These are phyloP conservation scores for Chamaecyparis obtusa DNA, from an alignment of 75 land plant species.

Conservation along the genomic window DNA sequence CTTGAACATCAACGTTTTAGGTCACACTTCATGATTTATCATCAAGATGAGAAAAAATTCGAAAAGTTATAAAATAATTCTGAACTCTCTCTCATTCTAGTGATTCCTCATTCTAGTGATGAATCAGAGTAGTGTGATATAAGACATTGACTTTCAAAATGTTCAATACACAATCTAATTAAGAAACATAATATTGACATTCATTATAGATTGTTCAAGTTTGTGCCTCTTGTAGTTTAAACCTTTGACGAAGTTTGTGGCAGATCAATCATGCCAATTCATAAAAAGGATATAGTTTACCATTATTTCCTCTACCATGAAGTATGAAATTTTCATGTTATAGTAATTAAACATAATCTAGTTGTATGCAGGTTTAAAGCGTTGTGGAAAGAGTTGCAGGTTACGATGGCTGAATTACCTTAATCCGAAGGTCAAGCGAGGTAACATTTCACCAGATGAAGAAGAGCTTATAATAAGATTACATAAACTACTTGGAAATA, in stretches of 20 bases:
- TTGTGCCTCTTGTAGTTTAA: neutral
- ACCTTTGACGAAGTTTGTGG: neutral
- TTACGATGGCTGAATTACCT: conserved; percentile 29
- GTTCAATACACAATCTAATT: too few relatives aligned
- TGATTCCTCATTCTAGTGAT: too few relatives aligned
- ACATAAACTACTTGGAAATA: conserved; percentile 24
- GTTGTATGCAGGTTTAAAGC: conserved; percentile 15
- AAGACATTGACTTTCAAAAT: too few relatives aligned
- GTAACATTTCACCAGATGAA: conserved; percentile 20
- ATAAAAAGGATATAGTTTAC: neutral
- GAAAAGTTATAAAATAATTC: too few relatives aligned
- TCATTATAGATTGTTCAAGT: neutral
- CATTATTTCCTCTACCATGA: too few relatives aligned
- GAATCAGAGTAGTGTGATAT: too few relatives aligned
- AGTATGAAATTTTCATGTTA: too few relatives aligned
- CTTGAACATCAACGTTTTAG: too few relatives aligned
- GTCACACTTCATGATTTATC: too few relatives aligned
- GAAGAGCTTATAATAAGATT: conserved; percentile 32
- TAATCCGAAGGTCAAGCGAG: conserved; percentile 22
- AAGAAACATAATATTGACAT: too few relatives aligned
- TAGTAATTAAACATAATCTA: neutral
- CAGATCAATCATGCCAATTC: neutral
- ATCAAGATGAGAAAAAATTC: too few relatives aligned
- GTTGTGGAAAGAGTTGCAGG: conserved; percentile 33
- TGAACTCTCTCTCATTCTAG: too few relatives aligned